A percentile compares a stretch with the other conserved stretches of the same genome.
These are phyloP conservation scores for Podospora australis DNA, from an alignment of 495 filamentous ascomycete species.

Conservation along the genomic window DNA sequence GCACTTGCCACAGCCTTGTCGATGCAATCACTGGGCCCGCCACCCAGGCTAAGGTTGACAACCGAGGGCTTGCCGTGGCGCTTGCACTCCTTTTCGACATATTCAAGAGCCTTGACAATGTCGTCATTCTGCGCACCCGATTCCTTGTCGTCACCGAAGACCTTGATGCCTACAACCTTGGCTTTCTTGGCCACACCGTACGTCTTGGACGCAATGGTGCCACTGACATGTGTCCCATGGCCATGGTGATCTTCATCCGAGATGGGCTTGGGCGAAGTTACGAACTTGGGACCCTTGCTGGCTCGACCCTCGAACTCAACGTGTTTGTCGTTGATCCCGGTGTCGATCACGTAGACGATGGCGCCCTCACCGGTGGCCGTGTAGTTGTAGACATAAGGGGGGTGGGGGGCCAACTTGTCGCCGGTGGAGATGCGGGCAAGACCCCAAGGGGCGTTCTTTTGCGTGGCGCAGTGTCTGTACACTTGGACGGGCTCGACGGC, in stretches of 20 bases:
- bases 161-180: constrained; percentile 36
- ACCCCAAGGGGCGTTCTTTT: constrained; percentile 50
- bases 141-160: constrained; percentile 28
- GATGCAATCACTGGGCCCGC: constrained; percentile 38
- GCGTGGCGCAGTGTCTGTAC: constrained; percentile 35
- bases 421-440: constrained; percentile 46
- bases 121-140: constrained; percentile 5
- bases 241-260: constrained; percentile 34
- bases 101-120: constrained; percentile 14
- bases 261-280: constrained; percentile 23
- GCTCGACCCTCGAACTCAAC: constrained; percentile 23
- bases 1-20: constrained; percentile 41
- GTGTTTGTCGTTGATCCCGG: constrained; percentile 40
- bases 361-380: constrained; percentile 43
- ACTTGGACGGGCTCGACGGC: constrained; percentile 39
- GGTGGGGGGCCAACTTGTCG: constrained; percentile 33
- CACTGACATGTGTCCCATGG: constrained; percentile 39
- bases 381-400: constrained; percentile 50
- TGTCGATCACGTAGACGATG: constrained; percentile 51
- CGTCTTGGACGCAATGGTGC: constrained; percentile 40
- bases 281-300: constrained; percentile 27
- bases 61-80: constrained; percentile 29
- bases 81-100: constrained; percentile 6
- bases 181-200: constrained; percentile 39
- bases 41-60: constrained; percentile 46